Evolutionary conservation across 2,329 filamentous ascomycete species (phyloP), one percentile per base, ranked within the genome.

Genomic region (Massarina eburnea): DNA sequence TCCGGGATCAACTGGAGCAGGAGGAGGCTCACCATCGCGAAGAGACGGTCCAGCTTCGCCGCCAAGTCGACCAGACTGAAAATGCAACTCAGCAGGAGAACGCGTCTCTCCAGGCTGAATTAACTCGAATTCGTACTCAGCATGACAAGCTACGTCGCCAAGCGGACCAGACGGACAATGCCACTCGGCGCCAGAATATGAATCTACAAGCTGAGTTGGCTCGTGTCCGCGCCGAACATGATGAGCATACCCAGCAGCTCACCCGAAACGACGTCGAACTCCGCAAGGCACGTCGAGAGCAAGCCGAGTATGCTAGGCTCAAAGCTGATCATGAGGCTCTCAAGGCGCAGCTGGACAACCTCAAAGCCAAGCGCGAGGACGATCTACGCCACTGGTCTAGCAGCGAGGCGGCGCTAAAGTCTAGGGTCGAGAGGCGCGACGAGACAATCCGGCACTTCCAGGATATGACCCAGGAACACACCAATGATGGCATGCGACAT

Each of bases 321-420:
- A 79, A 79, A 52, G 82, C 80, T 44, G 87, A 92, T 58, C 86
- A 92, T 62, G 80, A 80, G 9, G 72, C 84, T 7, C 74, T 95
- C 40, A 81, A 76, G 50, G 79, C 81, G n/a, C 88, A 94, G 64
- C 82, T 95, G 41, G 81, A 86, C 37, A 85, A 86, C 40, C 76
- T 94, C 8, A 85, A 87, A 59, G 79, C 83, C 38, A 88, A 90
- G 46, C 76, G 94, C 10, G 79, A 86, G 45, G 75, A 80, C 21
- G 70, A 72, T 21, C 43, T 57, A 15, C 60, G 59, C 43, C 64
- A 61, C 9, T 70, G 68, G 66, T 44, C 54, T 26, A 55, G 52
- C 12, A 58, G 61, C 14, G 67, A 71, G 46, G 53, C 62, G 12
- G 53, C 64, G 8, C 37, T 73, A 18, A 64, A 65, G 41, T 53